Conservation (phyloP, 352 stramenopile genomes). For the Blastocystis sp. region DNA sequence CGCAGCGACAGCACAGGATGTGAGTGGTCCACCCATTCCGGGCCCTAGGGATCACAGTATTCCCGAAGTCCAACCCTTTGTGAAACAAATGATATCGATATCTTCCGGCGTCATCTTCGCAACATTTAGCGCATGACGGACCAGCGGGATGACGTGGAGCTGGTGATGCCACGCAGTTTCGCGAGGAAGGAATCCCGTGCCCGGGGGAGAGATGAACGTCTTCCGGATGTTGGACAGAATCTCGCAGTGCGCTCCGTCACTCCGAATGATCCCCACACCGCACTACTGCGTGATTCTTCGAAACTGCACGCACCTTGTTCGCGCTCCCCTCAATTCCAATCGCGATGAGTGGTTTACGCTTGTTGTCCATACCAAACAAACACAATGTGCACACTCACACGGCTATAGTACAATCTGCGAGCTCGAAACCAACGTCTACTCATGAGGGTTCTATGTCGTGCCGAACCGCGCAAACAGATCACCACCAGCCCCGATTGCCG, state of each 20-base stretch:
- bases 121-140: constrained; percentile 87
- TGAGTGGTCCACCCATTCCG: constrained; percentile 95
- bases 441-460: no score
- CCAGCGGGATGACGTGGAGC: constrained; percentile 87
- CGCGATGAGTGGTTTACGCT: constrained; percentile 76
- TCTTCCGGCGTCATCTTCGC: constrained; percentile 81
- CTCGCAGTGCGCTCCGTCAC: constrained; percentile 74
- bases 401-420: no score
- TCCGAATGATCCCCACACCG: constrained; percentile 60
- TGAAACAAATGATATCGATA: constrained; percentile 89
- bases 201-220: constrained; percentile 95
- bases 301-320: constrained; percentile 85
- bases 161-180: constrained; percentile 99
- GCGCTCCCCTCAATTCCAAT: constrained; percentile 95
- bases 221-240: constrained; percentile 97
- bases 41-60: constrained; percentile 76
- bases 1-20: constrained; percentile 88
- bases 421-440: no score
- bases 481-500: background rate
- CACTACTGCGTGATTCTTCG: constrained; percentile 28
- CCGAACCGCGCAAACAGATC: no score
- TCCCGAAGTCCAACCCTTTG: constrained; percentile 75
- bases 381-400: background rate
- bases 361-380: background rate
- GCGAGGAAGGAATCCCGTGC: constrained; percentile 92